Evolutionary conservation across 352 stramenopile genomes (phyloP).

Genomic region (Plasmopara halstedii): DNA sequence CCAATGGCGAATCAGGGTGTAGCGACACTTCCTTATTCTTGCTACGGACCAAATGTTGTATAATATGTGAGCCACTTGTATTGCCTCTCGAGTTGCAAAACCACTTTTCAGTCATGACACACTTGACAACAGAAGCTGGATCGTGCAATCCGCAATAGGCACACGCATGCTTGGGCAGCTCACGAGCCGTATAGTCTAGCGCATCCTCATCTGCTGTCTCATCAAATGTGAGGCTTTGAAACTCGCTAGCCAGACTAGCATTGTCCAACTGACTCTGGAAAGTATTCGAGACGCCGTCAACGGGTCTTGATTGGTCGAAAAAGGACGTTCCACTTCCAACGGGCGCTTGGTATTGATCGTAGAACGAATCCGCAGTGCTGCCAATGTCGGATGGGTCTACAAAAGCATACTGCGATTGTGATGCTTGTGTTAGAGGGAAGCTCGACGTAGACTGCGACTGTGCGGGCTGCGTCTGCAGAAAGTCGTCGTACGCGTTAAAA

Average conservation of each 20-base stretch:
- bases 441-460: conserved; percentile 34
- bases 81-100: conserved; percentile 98
- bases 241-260: conserved; percentile 33
- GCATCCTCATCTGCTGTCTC: conserved; percentile 62
- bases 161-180: conserved; percentile 89
- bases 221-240: conserved; percentile 62
- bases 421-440: conserved; percentile 35
- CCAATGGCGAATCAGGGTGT: conserved; percentile 94
- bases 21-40: conserved; percentile 87
- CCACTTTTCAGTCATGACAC: conserved; percentile 95
- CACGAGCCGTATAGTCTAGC: conserved; percentile 55
- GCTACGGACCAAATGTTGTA: conserved; percentile 96
- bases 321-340: conserved; percentile 6
- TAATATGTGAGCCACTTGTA: conserved; percentile 93
- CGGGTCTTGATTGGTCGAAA: conserved; percentile 22
- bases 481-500: conserved; percentile 47
- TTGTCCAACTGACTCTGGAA: conserved; percentile 43
- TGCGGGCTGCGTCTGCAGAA: conserved; percentile 48
- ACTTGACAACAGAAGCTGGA: conserved; percentile 94
- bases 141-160: conserved; percentile 98
- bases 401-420: conserved; percentile 55
- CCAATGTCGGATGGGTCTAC: conserved; percentile 39
- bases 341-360: conserved; percentile 49
- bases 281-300: conserved; percentile 12
- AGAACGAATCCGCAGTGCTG: conserved; percentile 31